Conservation (phyloP, 225 moss, liverwort and hornwort genomes). For the Pseudoscleropodium purum region DNA sequence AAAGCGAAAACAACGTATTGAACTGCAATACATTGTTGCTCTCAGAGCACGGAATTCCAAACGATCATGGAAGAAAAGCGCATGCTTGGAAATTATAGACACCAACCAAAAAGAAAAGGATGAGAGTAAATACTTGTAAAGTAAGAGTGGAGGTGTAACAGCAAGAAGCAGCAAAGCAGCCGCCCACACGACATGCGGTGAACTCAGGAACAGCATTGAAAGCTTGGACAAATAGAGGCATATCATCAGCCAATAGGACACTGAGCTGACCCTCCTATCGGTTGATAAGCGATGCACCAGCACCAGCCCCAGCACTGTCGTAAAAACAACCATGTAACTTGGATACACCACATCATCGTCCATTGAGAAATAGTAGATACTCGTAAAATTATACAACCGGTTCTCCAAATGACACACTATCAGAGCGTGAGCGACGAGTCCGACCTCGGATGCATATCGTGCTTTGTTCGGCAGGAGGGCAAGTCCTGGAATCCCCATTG, state of each 20-base stretch:
- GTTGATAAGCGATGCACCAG: constrained; percentile 64
- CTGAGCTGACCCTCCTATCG: constrained; percentile 73
- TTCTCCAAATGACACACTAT: constrained; percentile 86
- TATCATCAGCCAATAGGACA: constrained; percentile 72
- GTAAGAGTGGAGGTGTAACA: constrained; percentile 80
- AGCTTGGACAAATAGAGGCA: constrained; percentile 89
- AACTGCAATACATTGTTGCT: neutral
- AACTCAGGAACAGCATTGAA: constrained; percentile 77
- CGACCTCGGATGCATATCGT: constrained; percentile 51
- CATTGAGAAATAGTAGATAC: constrained; percentile 70
- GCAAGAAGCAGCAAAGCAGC: constrained; percentile 74
- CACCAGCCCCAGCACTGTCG: constrained; percentile 77
- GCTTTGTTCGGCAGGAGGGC: constrained; percentile 60
- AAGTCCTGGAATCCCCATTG: constrained; percentile 77
- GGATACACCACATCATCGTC: constrained; percentile 92
- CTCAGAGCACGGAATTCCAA: neutral
- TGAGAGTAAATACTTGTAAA: constrained; percentile 61
- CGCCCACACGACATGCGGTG: constrained; percentile 81
- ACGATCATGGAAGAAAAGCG: neutral
- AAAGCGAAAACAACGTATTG: neutral
- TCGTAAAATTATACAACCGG: constrained; percentile 73
- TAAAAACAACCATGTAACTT: constrained; percentile 84
- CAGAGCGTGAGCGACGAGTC: constrained; percentile 65
- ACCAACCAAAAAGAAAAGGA: neutral
- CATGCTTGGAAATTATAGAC: neutral